Evolutionary conservation across 2,329 filamentous ascomycete species (phyloP), one percentile per base, ranked within the genome.

Genomic region (Mycosphaerelloides madeirae): DNA sequence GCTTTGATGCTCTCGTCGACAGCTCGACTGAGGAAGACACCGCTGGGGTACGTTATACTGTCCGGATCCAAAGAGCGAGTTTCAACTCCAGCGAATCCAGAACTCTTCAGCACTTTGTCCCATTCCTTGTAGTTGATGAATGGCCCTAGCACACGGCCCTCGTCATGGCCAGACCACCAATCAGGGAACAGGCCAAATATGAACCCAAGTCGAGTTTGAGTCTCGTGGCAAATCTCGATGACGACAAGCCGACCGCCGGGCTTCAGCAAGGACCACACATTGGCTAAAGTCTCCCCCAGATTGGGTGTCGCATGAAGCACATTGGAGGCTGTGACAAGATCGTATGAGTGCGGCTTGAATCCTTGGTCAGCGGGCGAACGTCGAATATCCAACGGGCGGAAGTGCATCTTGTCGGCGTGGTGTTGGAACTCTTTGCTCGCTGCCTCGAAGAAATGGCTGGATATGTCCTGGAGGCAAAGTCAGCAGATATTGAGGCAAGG

Each of bases 391-490:
- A 59, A 45, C 1, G 49, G 38, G 12, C 52, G 48, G 42, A 57
- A 70, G 7, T 52, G 46, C 55, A 71, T 62, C 11, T 53, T 55
- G 2, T 58, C 42, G 1, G 44, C 41, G 25, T 56, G 54, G 2
- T 44, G 32, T 1, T 48, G 32, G n/a, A 72, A 65, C 3, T 42
- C 47, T 22, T 62, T 54, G 14, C 53, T 46, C 0, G 65, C 68
- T 1, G 53, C 46, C 9, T 65, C 62, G 37, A 75, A 72, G 57
- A 70, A 71, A 4, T 58, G 63, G 5, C 59, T 43, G 0, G 66
- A 66, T 11, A 73, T 65, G 48, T 75, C 72, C n/a, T n/a, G n/a
- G n/a, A n/a, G n/a, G n/a, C n/a, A n/a, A n/a, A n/a, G n/a, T n/a
- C n/a, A n/a, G n/a, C n/a, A n/a, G n/a, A n/a, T n/a, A n/a, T n/a